Conservation (phyloP, 1,284 basidiomycete species). For the Cryptococcus sp. region DNA sequence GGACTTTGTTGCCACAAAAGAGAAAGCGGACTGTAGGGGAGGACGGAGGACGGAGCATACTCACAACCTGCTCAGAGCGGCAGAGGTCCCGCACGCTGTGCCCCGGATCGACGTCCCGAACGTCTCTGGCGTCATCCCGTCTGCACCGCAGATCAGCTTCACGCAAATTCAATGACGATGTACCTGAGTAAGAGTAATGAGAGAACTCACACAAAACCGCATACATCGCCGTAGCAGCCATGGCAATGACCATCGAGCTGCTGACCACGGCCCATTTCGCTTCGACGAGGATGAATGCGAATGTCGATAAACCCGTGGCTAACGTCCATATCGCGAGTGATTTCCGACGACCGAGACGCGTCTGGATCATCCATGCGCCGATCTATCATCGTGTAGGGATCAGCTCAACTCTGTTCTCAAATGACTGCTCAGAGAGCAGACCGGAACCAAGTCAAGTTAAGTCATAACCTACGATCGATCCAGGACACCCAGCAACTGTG, state of each 20-base stretch:
- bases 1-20: too few relatives aligned
- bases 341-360: slow-evolving; percentile 68
- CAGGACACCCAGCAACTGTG: slow-evolving; percentile 76
- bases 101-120: slow-evolving; percentile 82
- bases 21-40: too few relatives aligned
- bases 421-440: too few relatives aligned
- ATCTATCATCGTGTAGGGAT: slow-evolving; percentile 57
- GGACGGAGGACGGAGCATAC: slow-evolving; percentile 38
- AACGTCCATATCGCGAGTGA: slow-evolving; percentile 80
- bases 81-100: slow-evolving; percentile 87
- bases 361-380: slow-evolving; percentile 86
- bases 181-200: background rate
- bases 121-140: slow-evolving; percentile 84
- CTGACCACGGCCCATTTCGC: slow-evolving; percentile 67
- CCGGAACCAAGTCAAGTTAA: slow-evolving; percentile 2
- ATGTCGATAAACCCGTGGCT: slow-evolving; percentile 75
- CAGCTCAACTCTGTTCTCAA: too few relatives aligned
- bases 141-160: slow-evolving; percentile 22
- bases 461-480: slow-evolving; percentile 66
- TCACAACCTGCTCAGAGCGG: slow-evolving; percentile 81
- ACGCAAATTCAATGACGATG: background rate
- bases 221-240: slow-evolving; percentile 88
- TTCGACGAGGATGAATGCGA: slow-evolving; percentile 68
- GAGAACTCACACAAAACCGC: slow-evolving; percentile 76
- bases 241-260: slow-evolving; percentile 76